Evolutionary conservation across 805 yeast genomes (phyloP).

Genomic region (Hanseniaspora hatyaiensis): DNA sequence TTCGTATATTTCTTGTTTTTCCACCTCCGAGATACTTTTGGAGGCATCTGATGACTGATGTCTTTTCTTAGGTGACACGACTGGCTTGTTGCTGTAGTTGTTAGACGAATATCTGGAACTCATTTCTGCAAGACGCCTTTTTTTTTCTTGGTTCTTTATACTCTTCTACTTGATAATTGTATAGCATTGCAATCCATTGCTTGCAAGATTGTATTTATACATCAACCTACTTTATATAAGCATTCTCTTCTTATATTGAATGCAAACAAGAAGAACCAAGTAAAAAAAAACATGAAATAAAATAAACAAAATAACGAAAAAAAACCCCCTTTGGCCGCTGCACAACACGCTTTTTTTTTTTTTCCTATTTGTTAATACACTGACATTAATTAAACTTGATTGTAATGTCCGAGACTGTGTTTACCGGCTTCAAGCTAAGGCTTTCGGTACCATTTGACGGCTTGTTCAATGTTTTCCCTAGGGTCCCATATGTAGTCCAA

Average conservation of each 20-base stretch:
- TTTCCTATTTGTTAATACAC: too few species aligned
- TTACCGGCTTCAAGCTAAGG: too few species aligned
- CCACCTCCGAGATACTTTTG: conserved; percentile 4
- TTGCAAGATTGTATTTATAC: background rate
- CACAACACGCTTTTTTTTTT: too few species aligned
- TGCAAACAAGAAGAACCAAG: background rate
- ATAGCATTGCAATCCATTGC: too few species aligned
- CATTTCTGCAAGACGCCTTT: background rate
- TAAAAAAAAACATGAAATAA: background rate
- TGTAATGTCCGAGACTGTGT: too few species aligned
- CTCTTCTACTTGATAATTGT: too few species aligned
- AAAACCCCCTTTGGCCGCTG: too few species aligned
- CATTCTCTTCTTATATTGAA: too few species aligned
- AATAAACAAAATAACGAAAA: background rate
- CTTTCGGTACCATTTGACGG: conserved; percentile 50
- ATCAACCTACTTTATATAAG: too few species aligned
- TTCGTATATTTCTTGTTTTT: conserved; percentile 57
- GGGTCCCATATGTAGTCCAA: conserved; percentile 63
- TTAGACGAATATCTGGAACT: conserved; percentile 4
- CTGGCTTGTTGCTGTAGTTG: background rate
- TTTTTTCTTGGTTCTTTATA: background rate
- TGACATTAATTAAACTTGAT: background rate
- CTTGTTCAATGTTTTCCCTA: conserved; percentile 53
- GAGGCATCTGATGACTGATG: background rate
- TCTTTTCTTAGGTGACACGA: conserved; percentile 11